Conservation (phyloP, 352 stramenopile species). For the Phytophthora sp. region DNA sequence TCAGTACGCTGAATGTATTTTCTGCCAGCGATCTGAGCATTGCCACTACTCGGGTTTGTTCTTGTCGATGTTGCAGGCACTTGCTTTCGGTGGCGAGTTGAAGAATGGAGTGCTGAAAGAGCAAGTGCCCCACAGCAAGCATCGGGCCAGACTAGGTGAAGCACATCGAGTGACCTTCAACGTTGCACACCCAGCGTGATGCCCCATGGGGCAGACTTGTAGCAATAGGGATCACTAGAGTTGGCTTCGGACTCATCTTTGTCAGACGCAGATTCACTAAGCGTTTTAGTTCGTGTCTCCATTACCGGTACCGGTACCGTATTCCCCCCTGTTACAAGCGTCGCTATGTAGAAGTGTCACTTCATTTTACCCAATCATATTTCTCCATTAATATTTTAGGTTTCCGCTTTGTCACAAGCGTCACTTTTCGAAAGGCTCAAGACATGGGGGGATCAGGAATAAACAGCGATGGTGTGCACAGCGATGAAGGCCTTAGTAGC, state of each 20-base stretch:
- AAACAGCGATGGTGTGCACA: too few relatives aligned
- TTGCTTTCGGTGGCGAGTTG: conserved; percentile 15
- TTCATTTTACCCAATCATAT: too few relatives aligned
- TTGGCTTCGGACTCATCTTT: conserved; percentile 23
- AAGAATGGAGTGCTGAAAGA: conserved; percentile 1
- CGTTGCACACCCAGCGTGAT: conserved; percentile 15
- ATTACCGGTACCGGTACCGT: too few relatives aligned
- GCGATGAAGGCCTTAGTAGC: too few relatives aligned
- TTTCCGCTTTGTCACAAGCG: too few relatives aligned
- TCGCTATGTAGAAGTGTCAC: too few relatives aligned
- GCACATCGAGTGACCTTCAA: conserved; percentile 15
- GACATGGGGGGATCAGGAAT: too few relatives aligned
- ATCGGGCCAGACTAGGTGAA: conserved; percentile 6
- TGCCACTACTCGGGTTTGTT: not conserved
- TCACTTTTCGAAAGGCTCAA: too few relatives aligned
- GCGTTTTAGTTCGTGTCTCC: too few relatives aligned
- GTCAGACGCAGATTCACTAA: conserved; percentile 17
- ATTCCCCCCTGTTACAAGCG: too few relatives aligned
- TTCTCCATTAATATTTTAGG: too few relatives aligned
- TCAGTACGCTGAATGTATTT: conserved; percentile 50
- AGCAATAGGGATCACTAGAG: conserved; percentile 22
- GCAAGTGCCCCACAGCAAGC: not conserved
- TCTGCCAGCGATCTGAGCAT: conserved; percentile 44
- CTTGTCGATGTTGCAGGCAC: not conserved
- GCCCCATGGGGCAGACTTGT: conserved; percentile 12